A percentile compares a stretch with the other conserved stretches of the same genome.
Evolutionary conservation across 140 eudicot species (phyloP).

Genomic region (Erigeron philadelphicus): DNA sequence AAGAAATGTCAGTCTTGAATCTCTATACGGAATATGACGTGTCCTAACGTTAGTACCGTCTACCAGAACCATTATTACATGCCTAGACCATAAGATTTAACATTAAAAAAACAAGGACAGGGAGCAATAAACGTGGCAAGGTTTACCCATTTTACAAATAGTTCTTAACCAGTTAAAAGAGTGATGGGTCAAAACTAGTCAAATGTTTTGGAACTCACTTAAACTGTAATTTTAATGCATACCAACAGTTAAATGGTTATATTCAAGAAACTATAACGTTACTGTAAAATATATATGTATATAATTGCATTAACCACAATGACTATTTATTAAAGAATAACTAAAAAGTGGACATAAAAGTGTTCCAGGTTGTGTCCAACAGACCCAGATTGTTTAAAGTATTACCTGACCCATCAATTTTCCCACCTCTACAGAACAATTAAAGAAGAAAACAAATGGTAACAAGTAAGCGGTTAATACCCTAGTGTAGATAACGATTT

Average conservation of each 20-base stretch:
- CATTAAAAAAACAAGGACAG: conserved; percentile 8
- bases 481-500: conserved; percentile 86
- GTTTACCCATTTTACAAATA: background rate
- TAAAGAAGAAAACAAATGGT: background rate
- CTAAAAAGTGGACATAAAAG: no score
- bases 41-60: conserved; percentile 78
- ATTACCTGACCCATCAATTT: background rate
- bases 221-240: conserved; percentile 2
- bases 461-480: conserved; percentile 37
- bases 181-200: background rate
- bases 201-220: background rate
- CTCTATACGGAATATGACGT: conserved; percentile 85
- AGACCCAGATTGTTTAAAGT: background rate
- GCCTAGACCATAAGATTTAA: conserved; percentile 40
- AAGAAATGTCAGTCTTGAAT: conserved; percentile 94
- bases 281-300: background rate
- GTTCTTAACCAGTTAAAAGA: background rate
- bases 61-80: conserved; percentile 92
- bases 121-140: conserved; percentile 15
- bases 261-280: background rate
- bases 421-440: conserved; percentile 16
- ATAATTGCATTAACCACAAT: no score
- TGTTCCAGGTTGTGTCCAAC: background rate
- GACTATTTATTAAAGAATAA: no score
- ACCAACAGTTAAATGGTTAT: conserved; percentile 7